These are phyloP conservation scores for Gillenia trifoliata DNA, from an alignment of 306 rosid genomes.

Conservation along the genomic window DNA sequence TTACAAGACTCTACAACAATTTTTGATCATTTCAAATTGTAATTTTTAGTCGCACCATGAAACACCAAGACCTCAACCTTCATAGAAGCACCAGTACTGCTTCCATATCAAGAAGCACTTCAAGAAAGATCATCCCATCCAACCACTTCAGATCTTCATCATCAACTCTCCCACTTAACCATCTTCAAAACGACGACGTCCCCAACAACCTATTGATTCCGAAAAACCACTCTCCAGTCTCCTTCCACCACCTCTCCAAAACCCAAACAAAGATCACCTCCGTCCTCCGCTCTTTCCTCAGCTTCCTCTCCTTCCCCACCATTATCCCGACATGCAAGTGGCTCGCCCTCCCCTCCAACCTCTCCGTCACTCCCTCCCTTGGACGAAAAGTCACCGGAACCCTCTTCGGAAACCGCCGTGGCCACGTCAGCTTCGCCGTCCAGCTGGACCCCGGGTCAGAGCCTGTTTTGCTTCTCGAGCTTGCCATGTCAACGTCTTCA, in stretches of 20 bases:
- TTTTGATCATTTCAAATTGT: neutral
- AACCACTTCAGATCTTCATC: conserved; percentile 18
- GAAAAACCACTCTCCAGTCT: conserved; percentile 26
- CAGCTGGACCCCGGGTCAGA: conserved; percentile 73
- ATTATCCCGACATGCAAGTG: conserved; percentile 57
- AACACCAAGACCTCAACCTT: conserved; percentile 38
- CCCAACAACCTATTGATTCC: conserved; percentile 45
- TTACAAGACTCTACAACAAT: neutral
- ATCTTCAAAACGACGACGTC: conserved; percentile 17
- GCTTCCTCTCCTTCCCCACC: conserved; percentile 53
- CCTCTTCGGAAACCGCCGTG: conserved; percentile 86
- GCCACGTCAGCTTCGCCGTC: conserved; percentile 77
- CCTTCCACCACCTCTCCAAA: conserved; percentile 8
- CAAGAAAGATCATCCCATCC: conserved; percentile 44
- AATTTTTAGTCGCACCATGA: conserved; percentile 33
- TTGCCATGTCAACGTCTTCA: conserved; percentile 76
- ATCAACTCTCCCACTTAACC: conserved; percentile 10
- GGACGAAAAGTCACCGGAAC: conserved; percentile 82
- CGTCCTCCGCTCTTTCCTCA: conserved; percentile 54
- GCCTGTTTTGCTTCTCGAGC: conserved; percentile 62
- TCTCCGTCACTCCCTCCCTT: conserved; percentile 45
- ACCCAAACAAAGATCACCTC: conserved; percentile 40
- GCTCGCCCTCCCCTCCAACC: conserved; percentile 55
- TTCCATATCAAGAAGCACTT: conserved; percentile 24
- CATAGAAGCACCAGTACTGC: conserved; percentile 42